phyloP scores from a whole-genome alignment of 495 filamentous ascomycete species.

The Podospora fimiseda region DNA sequence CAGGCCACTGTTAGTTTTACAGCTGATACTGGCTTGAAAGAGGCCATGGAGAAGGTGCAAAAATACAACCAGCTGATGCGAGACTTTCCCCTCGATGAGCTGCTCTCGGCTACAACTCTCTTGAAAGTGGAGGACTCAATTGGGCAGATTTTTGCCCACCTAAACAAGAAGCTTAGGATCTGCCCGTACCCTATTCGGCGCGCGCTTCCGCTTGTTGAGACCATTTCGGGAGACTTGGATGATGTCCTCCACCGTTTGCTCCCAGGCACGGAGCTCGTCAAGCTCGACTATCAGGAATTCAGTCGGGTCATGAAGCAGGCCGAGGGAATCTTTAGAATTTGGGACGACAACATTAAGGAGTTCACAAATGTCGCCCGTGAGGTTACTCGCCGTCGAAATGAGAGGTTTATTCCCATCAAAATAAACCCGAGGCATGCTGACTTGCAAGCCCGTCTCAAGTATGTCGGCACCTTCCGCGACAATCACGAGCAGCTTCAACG shows the following conservation, averaged over 20 bases:
- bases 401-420: conserved; percentile 98
- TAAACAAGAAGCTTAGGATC: conserved; percentile 94
- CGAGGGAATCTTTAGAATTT: conserved; percentile 78
- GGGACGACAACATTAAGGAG: conserved; percentile 94
- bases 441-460: conserved; percentile 82
- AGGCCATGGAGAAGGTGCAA: conserved; percentile 89
- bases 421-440: conserved; percentile 75
- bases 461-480: conserved; percentile 86
- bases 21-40: conserved; percentile 89
- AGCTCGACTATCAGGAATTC: conserved; percentile 88
- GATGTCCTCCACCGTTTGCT: conserved; percentile 76
- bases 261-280: conserved; percentile 79
- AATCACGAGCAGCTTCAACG: conserved; percentile 96
- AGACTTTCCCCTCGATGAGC: conserved; percentile 91
- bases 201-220: conserved; percentile 89
- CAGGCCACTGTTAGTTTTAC: conserved; percentile 94
- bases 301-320: conserved; percentile 73
- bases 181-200: conserved; percentile 89
- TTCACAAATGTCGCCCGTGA: conserved; percentile 96
- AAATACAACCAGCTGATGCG: conserved; percentile 98
- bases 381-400: conserved; percentile 79
- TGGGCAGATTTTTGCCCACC: conserved; percentile 77
- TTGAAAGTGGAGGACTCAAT: conserved; percentile 88
- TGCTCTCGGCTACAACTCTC: conserved; percentile 84
- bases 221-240: conserved; percentile 93